Conservation (phyloP, 352 stramenopile genomes). For the Poterioochromonas sp. region DNA sequence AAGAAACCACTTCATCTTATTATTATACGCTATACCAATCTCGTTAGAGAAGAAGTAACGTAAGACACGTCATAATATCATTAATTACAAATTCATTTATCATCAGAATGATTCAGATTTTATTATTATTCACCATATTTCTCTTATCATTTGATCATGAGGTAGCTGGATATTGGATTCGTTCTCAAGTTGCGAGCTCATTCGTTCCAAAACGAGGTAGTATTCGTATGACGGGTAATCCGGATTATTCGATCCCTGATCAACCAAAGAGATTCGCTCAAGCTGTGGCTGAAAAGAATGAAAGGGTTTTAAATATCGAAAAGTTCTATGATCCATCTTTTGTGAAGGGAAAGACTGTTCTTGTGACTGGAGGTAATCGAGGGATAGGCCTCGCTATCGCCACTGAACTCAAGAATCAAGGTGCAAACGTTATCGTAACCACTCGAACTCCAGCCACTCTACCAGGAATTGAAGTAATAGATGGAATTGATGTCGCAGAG, state of each 20-base stretch:
- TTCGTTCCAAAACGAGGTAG: too few relatives aligned
- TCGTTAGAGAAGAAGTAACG: too few relatives aligned
- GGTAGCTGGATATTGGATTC: too few relatives aligned
- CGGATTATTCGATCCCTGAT: constrained; percentile 38
- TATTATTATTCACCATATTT: too few relatives aligned
- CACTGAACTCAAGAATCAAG: constrained; percentile 42
- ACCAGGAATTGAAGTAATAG: constrained; percentile 43
- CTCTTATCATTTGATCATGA: too few relatives aligned
- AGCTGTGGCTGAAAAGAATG: constrained; percentile 50
- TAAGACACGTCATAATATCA: too few relatives aligned
- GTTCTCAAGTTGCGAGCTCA: too few relatives aligned
- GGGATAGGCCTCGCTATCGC: constrained; percentile 56
- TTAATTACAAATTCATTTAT: too few relatives aligned
- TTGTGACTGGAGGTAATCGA: constrained; percentile 47
- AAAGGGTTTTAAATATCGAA: constrained; percentile 56
- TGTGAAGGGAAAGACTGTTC: constrained; percentile 41
- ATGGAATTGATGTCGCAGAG: constrained; percentile 55
- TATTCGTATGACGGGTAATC: too few relatives aligned
- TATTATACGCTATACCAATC: too few relatives aligned
- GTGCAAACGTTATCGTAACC: constrained; percentile 36
- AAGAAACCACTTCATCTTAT: too few relatives aligned
- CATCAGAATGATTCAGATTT: too few relatives aligned
- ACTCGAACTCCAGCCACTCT: constrained; percentile 43
- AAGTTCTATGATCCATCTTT: constrained; percentile 51
- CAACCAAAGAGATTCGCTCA: constrained; percentile 34